Base-by-base conservation (phyloP, 1,284 basidiomycete genomes). In the Cerioporus squamosus region DNA sequence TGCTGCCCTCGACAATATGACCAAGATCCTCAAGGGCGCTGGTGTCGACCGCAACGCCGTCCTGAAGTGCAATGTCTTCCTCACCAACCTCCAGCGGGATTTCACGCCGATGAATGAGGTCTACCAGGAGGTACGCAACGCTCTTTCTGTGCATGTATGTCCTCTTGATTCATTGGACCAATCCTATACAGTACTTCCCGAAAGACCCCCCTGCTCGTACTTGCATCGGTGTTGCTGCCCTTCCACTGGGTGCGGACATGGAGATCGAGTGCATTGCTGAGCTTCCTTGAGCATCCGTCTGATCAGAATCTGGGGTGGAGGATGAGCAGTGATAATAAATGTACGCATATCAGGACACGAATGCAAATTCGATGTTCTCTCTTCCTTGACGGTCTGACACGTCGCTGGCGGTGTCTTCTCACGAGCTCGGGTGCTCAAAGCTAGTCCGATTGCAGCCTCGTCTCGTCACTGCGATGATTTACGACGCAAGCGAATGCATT, bases 191-290 rank as follows among this genome's bases (percentile, higher is more conserved):
- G 85, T 85, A 81, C 69, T 86, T 87, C 63, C 71, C 77, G 18
- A 72, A 44, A 31, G 58, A 65, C 54, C 66, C 66, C n/a, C 87
- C 86, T 22, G 85, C 86, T 24, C 77, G 87, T 44, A 89, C 87
- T 10, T 88, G 86, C 67, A 72, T 91, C 42, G 87, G 85, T 4
- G 87, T 90, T 17, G 80, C 78, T 2, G 71, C 78, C 20, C 78
- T 90, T 15, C 86, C 88, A 0, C 64, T 85, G 51, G 82, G 82
- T 12, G 86, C 85, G 2, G 80, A 79, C 59, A 80, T 90, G 31
- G 86, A 88, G 75, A 84, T 90, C 44, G 88, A 90, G 66, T 87
- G 85, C 61, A 77, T 84, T 38, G 86, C 86, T 7, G 80, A 81
- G 51, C 71, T 83, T 49, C 67, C 69, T 10, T 65, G 55, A 64